These are phyloP conservation scores for Sphaerobolus stellatus DNA, from an alignment of 1,284 basidiomycete species.

Conservation along the genomic window DNA sequence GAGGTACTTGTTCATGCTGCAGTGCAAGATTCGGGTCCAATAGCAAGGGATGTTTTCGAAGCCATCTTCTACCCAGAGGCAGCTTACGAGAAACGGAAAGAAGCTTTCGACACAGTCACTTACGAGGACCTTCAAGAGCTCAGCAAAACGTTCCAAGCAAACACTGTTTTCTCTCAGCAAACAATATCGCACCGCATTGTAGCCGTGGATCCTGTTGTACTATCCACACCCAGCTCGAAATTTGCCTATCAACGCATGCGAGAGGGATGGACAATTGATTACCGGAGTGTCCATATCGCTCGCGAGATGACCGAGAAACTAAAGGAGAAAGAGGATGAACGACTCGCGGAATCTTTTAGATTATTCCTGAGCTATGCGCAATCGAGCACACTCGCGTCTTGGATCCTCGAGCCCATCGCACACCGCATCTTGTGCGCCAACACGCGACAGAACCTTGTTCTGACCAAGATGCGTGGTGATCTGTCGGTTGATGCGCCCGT, in stretches of 20 bases:
- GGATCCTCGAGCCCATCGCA: not conserved
- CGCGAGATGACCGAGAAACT: not conserved
- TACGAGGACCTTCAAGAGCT: not conserved
- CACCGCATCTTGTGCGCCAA: not conserved
- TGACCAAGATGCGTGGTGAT: not conserved
- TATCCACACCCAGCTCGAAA: not conserved
- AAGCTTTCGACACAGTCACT: not conserved
- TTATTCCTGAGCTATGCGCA: not conserved
- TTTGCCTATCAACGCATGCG: not conserved
- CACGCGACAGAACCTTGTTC: not conserved
- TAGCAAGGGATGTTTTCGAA: not conserved
- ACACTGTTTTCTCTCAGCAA: not conserved
- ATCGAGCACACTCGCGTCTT: conserved; percentile 2
- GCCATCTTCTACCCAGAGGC: not conserved
- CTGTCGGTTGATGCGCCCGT: not conserved
- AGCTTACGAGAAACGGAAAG: not conserved
- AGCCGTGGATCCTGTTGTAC: not conserved
- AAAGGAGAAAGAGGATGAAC: not conserved
- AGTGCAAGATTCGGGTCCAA: not conserved
- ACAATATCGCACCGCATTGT: not conserved
- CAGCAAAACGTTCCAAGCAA: not conserved
- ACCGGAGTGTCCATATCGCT: not conserved
- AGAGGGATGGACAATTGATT: not conserved
- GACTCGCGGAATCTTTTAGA: not conserved
- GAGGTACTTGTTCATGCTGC: not conserved